Percentiles rank a stretch among this genome's conserved stretches.
These are phyloP conservation scores for Chimonanthus salicifolius DNA, from an alignment of 164 flowering plant species.

Conservation along the genomic window DNA sequence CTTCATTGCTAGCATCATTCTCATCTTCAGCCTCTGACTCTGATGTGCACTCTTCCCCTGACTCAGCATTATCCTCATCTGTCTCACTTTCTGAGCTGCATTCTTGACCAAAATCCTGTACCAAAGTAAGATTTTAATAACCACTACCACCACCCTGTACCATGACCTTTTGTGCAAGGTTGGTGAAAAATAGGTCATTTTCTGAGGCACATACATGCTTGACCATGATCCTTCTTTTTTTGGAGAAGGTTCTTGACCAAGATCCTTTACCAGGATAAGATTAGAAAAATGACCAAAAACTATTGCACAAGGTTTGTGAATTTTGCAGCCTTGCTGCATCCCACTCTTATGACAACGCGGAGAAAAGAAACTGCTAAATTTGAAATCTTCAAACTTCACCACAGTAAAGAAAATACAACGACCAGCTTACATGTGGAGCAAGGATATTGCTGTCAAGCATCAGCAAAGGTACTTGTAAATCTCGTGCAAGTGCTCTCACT, in stretches of 20 bases:
- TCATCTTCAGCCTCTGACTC: constrained; percentile 84
- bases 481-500: constrained; percentile 86
- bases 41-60: constrained; percentile 55
- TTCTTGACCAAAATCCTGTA: constrained; percentile 82
- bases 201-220: too few species aligned
- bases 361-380: background rate
- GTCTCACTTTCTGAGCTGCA: constrained; percentile 60
- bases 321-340: too few species aligned
- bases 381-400: background rate
- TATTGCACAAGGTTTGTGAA: too few species aligned
- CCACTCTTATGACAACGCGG: background rate
- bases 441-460: constrained; percentile 89
- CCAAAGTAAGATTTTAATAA: constrained; percentile 7
- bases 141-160: background rate
- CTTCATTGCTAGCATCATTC: constrained; percentile 71
- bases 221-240: too few species aligned
- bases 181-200: too few species aligned
- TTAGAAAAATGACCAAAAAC: background rate
- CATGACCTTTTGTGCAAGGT: background rate
- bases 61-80: constrained; percentile 65
- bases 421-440: constrained; percentile 80
- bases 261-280: background rate
- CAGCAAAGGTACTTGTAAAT: constrained; percentile 75
- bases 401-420: background rate
- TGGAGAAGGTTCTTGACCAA: too few species aligned